Base-by-base conservation (phyloP, 345 rosid genomes). In the Noccaea bulbosa region DNA sequence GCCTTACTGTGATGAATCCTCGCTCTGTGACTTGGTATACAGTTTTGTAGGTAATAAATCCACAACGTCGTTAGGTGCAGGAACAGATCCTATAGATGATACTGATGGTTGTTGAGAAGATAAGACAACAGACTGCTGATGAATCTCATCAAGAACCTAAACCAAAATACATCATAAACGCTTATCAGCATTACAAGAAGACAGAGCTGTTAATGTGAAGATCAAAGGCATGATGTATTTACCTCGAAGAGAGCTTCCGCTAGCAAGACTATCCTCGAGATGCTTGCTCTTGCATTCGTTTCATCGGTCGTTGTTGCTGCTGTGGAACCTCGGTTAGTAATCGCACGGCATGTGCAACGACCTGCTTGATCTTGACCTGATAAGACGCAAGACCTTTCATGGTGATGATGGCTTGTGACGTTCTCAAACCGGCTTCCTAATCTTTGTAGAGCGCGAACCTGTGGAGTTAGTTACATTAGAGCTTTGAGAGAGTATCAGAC, bases 171-270 rank as follows among this genome's bases (percentile, higher is more conserved):
- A 56, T n/a, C 7, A 47, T 69, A 69, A 83, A 79, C 74, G 65
- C 71, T 77, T 41, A 58, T 77, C 38, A 58, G 77, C n/a, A 71
- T 63, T 63, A 77, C 9, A 55, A 34, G 60, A 38, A 40, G 46
- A 43, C 5, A 41, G 11, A 45, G 16, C 35, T 11, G 7, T n/a
- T 17, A 10, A 45, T 22, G 10, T 27, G 43, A 60, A 60, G 54
- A 53, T 20, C 27, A 24, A 24, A 3, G 27, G 4, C 27, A 24
- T 24, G 27, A 11, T 47, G 51, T 20, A 53, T 66, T 3, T 64
- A 91, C 99, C 97, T 94, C 99, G 79, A 94, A 94, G 15, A 94
- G 78, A 69, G 97, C 99, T 85, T 94, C 99, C 45, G 97, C 99
- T 78, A 94, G 73, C 95, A 94, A 89, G 50, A 94, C 97, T 62